These are phyloP conservation scores for Linnemannia schmuckeri DNA, from an alignment of 192 early-diverging fungal species.

Conservation along the genomic window DNA sequence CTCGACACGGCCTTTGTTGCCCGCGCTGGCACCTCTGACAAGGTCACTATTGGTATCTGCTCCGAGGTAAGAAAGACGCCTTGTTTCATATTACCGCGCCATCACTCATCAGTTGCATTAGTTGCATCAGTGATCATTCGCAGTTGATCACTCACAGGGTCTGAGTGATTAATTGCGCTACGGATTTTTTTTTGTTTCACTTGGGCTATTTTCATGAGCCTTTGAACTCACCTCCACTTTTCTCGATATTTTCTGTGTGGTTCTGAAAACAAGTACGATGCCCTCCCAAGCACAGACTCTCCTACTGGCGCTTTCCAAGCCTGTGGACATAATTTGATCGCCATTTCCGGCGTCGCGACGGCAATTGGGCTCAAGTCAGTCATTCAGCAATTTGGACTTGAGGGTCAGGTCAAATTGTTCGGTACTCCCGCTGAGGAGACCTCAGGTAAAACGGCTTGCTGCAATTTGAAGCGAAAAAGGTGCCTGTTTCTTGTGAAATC, in stretches of 20 bases:
- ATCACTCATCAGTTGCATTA: background rate
- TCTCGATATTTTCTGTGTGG: too few species aligned
- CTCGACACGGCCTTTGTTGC: conserved; percentile 84
- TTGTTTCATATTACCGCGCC: background rate
- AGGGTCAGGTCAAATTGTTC: conserved; percentile 76
- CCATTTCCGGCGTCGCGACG: conserved; percentile 74
- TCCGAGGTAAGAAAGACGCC: conserved; percentile 27
- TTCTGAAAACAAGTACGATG: conserved; percentile 64
- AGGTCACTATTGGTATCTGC: conserved; percentile 49
- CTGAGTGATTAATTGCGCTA: background rate
- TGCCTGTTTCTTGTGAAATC: background rate
- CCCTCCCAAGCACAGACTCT: conserved; percentile 59
- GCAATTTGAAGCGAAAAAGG: background rate
- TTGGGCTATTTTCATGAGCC: background rate
- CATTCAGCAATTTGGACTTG: conserved; percentile 59
- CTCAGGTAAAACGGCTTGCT: conserved; percentile 3
- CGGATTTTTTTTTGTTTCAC: background rate
- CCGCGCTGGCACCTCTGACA: conserved; percentile 41
- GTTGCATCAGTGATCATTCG: background rate
- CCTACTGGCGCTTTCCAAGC: conserved; percentile 68
- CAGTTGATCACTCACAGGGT: background rate
- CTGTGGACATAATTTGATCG: conserved; percentile 84
- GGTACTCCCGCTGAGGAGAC: conserved; percentile 84
- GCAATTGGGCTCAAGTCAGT: conserved; percentile 63
- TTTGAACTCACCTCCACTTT: too few species aligned